phyloP scores from a whole-genome alignment of 1,139 yeast genomes.

The Blastobotrys raffinosifermentans region DNA sequence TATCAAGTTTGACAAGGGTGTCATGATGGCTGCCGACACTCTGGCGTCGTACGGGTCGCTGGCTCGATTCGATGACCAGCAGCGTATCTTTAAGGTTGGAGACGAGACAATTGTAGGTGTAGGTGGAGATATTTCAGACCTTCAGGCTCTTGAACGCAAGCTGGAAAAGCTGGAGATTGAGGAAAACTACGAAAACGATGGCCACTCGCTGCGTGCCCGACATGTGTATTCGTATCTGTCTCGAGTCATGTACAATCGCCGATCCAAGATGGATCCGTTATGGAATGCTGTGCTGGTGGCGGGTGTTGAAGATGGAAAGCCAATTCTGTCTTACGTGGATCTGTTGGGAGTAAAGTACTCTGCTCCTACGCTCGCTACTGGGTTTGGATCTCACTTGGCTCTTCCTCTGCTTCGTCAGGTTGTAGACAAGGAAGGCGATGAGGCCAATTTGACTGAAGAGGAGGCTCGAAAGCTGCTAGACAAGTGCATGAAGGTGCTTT shows the following conservation, averaged over 20 bases:
- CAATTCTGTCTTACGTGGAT: constrained; percentile 78
- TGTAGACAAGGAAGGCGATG: constrained; percentile 75
- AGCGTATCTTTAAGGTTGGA: constrained; percentile 81
- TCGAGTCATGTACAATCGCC: constrained; percentile 75
- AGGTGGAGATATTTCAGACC: constrained; percentile 92
- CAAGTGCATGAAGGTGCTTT: constrained; percentile 90
- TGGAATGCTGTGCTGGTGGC: constrained; percentile 95
- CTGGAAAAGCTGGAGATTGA: constrained; percentile 75
- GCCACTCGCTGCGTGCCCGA: constrained; percentile 73
- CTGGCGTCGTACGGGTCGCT: constrained; percentile 78
- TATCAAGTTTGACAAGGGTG: constrained; percentile 83
- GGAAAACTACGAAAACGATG: constrained; percentile 75
- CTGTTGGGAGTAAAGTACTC: constrained; percentile 86
- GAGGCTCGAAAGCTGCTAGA: constrained; percentile 70
- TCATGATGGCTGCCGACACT: constrained; percentile 91
- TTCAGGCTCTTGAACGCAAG: constrained; percentile 72
- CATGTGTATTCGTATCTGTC: constrained; percentile 86
- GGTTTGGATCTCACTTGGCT: constrained; percentile 94
- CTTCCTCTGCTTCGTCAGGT: constrained; percentile 82
- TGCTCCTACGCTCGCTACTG: constrained; percentile 89
- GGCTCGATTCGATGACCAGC: constrained; percentile 77
- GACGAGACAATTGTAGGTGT: constrained; percentile 83
- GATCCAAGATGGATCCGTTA: constrained; percentile 90
- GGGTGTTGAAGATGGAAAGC: constrained; percentile 63
- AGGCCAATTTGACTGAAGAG: constrained; percentile 56